Base-by-base conservation (phyloP, 2,329 filamentous ascomycete species). In the Colletotrichum kahawae region DNA sequence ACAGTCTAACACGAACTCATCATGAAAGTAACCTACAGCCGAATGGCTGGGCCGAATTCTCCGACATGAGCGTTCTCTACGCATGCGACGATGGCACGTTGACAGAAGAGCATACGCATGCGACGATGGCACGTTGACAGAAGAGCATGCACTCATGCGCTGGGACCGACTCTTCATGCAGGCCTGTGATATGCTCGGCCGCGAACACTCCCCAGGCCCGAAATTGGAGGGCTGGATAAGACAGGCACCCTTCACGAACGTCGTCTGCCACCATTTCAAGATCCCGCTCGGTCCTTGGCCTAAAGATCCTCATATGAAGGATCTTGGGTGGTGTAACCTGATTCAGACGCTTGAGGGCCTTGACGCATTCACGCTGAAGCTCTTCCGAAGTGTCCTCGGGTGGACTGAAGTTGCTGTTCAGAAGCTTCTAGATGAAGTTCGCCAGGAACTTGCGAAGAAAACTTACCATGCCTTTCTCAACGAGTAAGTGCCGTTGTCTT, bases 31-130 rank as follows among this genome's bases (percentile, higher is more conserved):
- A 90, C 78, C 81, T 90, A 9, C 88, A 87, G 76, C 88, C 88
- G 4, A 88, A 88, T 10, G 89, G 87, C 24, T 90, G 88, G 88
- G 84, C 90, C 33, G 89, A 91, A 77, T 81, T 90, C 36, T 88
- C 90, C 77, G 89, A 90, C 79, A 87, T 90, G 29, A 84, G 89
- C 67, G 87, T 89, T 78, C 82, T 82, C 66, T 88, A 88, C 7
- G 83, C 84, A 71, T 87, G 84, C 67, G 84, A 87, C 54, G 84
- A 85, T 59, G 82, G 81, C 43, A 82, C 79, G 56, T 79, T 90
- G 70, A 76, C 84, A 0, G 70, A 80, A 4, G 79, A 85, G 21
- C 84, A 89, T 71, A 88, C 7, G 83, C 84, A 71, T 87, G 84
- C 67, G 84, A 87, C 54, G 84, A 85, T 59, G 82, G 81, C 43